Conservation (phyloP, 352 stramenopile species). For the Peronospora tabacina region DNA sequence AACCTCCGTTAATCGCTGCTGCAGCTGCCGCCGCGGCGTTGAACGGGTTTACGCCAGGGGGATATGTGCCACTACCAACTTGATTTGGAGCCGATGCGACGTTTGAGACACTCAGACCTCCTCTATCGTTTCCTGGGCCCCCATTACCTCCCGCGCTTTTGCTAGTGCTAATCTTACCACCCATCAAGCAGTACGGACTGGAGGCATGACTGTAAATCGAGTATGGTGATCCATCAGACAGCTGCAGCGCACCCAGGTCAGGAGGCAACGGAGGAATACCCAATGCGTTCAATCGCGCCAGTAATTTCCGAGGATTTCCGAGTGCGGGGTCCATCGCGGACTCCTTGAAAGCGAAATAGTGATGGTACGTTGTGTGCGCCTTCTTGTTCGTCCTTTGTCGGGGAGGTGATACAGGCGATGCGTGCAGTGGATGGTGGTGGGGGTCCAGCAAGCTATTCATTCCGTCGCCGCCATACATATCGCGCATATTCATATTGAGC, state of each 20-base stretch:
- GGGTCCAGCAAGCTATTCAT: conserved; percentile 51
- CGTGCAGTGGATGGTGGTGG: conserved; percentile 30
- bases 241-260: conserved; percentile 78
- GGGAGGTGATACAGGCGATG: conserved; percentile 47
- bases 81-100: conserved; percentile 24
- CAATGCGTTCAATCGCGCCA: conserved; percentile 87
- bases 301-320: conserved; percentile 72
- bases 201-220: conserved; percentile 75
- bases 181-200: conserved; percentile 47
- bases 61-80: conserved; percentile 26
- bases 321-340: conserved; percentile 78
- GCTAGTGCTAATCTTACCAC: conserved; percentile 12
- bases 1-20: conserved; percentile 30
- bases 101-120: conserved; percentile 18
- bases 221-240: conserved; percentile 53
- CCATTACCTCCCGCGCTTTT: conserved; percentile 12
- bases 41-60: conserved; percentile 19
- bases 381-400: conserved; percentile 59
- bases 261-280: conserved; percentile 89
- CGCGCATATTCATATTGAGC: conserved; percentile 72
- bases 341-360: conserved; percentile 73
- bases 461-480: conserved; percentile 68
- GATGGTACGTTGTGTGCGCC: conserved; percentile 50
- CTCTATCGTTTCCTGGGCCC: conserved; percentile 27
- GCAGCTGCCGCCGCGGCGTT: conserved; percentile 21